phyloP scores from a whole-genome alignment of 306 rosid genomes.

The Glycine latifolia region DNA sequence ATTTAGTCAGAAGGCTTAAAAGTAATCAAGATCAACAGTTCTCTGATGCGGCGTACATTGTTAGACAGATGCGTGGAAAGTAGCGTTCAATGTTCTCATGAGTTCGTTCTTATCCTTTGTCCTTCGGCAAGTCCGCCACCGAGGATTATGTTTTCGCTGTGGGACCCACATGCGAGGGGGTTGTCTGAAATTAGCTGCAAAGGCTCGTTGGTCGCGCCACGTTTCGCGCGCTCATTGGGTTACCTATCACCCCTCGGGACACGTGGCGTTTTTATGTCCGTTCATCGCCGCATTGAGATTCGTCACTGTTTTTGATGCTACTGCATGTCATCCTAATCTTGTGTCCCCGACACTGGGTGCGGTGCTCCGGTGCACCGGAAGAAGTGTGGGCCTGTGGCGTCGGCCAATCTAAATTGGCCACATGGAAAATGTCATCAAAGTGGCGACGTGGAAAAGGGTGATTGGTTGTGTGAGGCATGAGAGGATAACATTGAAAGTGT shows the following conservation, averaged over 20 bases:
- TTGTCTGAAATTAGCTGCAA: constrained; percentile 52
- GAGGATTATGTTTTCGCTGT: constrained; percentile 48
- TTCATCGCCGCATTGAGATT: constrained; percentile 36
- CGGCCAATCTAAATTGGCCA: accelerated
- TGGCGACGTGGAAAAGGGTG: neutral
- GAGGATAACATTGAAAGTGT: constrained; percentile 31
- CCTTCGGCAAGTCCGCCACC: constrained; percentile 73
- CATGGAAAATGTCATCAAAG: neutral
- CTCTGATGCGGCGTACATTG: accelerated
- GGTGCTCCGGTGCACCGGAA: neutral
- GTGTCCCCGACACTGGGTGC: constrained; percentile 30
- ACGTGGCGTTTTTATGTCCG: constrained; percentile 47
- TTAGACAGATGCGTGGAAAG: neutral
- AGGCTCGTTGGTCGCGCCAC: constrained; percentile 19
- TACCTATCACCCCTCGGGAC: accelerated
- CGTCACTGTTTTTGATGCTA: constrained; percentile 36
- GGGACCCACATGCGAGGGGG: constrained; percentile 60
- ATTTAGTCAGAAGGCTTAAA: neutral
- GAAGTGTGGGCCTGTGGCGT: neutral
- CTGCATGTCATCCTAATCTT: constrained; percentile 34
- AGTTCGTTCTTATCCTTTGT: constrained; percentile 64
- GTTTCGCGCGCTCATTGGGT: constrained; percentile 33
- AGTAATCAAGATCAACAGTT: neutral
- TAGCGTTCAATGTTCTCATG: neutral
- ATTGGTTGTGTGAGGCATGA: neutral